Evolutionary conservation across 208 protist species (phyloP), one percentile per base, ranked within the genome.

Genomic region (Wallacemonas sp.): DNA sequence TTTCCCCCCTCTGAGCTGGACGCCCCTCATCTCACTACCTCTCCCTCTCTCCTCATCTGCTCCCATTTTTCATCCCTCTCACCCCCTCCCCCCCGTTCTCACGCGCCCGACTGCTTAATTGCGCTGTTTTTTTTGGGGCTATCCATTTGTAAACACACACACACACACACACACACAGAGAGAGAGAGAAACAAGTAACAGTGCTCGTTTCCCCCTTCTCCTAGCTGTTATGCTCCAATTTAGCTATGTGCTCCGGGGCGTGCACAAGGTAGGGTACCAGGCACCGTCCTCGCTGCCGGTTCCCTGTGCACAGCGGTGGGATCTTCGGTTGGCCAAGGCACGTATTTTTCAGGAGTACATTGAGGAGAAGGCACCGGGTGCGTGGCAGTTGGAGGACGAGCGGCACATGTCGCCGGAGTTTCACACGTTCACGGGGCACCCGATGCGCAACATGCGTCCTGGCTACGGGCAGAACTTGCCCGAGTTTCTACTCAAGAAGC

Each of bases 321-420:
- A 94, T 59, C 74, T 97, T 41, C 79, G 92, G 23, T 76, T 94
- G 10, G 83, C 92, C 7, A 76, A 81, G 11, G 92, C 92, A 1
- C 82, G 89, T 39, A 92, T 97, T 54, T 97, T 94, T 55, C 79
- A 94, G 61, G 88, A 97, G 74, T 95, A 97, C 76, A 90, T 97
- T 46, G 88, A 97, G 62, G 83, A 93, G 62, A 92, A 89, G 57
- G 87, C 85, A 0, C 89, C 89, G 0, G 92, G 87, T 3, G 79
- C 85, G 46, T 97, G 92, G 89, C 92, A 97, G 71, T 68, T 97
- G 26, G 92, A 97, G 71, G 92, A 97, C 62, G 89, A 97, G 62
- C 84, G 89, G 0, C 87, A 93, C 71, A 87, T 97, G 82, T 93
- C 87, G 18, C 92, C 92, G 2, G 87, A 94, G 77, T 94, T 95